These are phyloP conservation scores for Trametes elegans DNA, from an alignment of 768 basidiomycete species.

Conservation along the genomic window DNA sequence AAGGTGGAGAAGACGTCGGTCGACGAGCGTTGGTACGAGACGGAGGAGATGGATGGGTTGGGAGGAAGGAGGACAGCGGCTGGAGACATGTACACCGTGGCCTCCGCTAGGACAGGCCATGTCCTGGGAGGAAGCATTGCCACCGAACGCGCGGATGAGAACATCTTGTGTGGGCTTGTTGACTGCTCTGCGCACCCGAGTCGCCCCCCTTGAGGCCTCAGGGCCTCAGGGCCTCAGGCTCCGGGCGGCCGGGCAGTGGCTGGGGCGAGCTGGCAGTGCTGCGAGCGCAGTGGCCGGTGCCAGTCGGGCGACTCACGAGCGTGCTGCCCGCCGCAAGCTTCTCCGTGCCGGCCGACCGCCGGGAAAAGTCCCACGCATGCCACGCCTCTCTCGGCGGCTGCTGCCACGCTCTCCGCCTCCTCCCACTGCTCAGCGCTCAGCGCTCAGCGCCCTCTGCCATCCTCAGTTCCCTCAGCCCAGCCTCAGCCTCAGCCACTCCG, in stretches of 20 bases:
- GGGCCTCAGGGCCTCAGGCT: too few relatives aligned
- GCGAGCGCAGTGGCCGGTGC: too few relatives aligned
- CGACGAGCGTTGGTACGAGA: slow-evolving; percentile 6
- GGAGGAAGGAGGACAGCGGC: neutral
- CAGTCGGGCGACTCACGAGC: too few relatives aligned
- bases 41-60: neutral
- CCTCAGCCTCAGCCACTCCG: neutral
- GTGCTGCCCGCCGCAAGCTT: too few relatives aligned
- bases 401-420: neutral
- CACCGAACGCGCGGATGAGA: slow-evolving; percentile 10
- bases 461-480: neutral
- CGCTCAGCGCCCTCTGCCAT: neutral
- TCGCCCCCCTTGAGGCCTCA: too few relatives aligned
- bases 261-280: too few relatives aligned
- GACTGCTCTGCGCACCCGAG: neutral
- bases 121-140: slow-evolving; percentile 8
- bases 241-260: too few relatives aligned
- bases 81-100: slow-evolving; percentile 2
- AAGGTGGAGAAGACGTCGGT: neutral
- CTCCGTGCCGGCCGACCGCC: too few relatives aligned
- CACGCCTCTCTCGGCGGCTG: slow-evolving; percentile 8
- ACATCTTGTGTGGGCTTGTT: slow-evolving; percentile 3
- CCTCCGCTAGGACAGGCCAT: neutral
- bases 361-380: too few relatives aligned
- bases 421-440: too few relatives aligned